A percentile compares a stretch with the other conserved stretches of the same genome.
Conservation (phyloP, 208 protist genomes). For the Leishmania turanica region DNA sequence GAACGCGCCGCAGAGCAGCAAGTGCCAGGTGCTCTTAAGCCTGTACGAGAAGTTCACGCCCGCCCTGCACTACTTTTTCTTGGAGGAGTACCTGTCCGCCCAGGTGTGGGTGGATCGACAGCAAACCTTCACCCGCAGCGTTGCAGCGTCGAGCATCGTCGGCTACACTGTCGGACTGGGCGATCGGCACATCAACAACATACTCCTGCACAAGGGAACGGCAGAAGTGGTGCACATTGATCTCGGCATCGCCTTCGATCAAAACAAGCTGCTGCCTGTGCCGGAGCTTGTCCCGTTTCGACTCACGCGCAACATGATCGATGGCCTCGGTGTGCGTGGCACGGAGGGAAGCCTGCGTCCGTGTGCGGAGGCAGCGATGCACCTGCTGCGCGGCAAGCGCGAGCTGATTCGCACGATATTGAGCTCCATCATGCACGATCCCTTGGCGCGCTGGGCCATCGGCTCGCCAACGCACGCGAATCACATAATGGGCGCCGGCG, state of each 20-base stretch:
- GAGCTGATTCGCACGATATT: conserved; percentile 90
- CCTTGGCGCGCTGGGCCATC: conserved; percentile 93
- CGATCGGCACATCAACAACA: conserved; percentile 96
- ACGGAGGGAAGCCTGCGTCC: conserved; percentile 92
- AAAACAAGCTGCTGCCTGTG: conserved; percentile 83
- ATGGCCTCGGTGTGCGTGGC: conserved; percentile 94
- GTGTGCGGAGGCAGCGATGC: conserved; percentile 87
- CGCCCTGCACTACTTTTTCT: conserved; percentile 96
- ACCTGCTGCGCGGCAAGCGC: conserved; percentile 73
- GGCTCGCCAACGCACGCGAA: conserved; percentile 4
- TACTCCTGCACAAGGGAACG: conserved; percentile 92
- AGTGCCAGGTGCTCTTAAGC: conserved; percentile 43
- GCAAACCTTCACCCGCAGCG: conserved; percentile 90
- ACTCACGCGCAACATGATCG: conserved; percentile 96
- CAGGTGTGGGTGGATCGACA: conserved; percentile 82
- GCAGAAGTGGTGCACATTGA: conserved; percentile 97
- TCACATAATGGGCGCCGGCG: not conserved
- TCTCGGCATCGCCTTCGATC: conserved; percentile 94
- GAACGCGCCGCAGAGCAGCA: conserved; percentile 19
- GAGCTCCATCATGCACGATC: conserved; percentile 96
- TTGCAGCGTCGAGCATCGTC: conserved; percentile 91
- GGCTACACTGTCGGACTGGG: conserved; percentile 97
- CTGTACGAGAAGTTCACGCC: conserved; percentile 91
- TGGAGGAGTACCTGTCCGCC: conserved; percentile 82
- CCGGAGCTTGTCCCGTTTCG: conserved; percentile 97